Base-by-base conservation (phyloP, 75 land plant genomes). In the Adiantum capillusveneris region DNA sequence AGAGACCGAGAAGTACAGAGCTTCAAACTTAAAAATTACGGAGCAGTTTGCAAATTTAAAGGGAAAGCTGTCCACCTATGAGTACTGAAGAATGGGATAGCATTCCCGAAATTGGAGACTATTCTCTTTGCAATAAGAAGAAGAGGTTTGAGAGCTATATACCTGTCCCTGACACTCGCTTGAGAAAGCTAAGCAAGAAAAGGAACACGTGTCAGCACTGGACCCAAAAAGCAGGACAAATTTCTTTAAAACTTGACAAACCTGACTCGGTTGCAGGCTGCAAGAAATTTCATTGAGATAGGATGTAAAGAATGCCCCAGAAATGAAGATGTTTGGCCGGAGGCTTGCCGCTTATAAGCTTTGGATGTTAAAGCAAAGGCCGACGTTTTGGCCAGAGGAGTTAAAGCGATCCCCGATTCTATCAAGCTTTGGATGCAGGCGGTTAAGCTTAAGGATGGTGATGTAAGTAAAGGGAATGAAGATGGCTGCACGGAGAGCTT, bases 61-160 rank as follows among this genome's bases (percentile, higher is more conserved):
- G n/a, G n/a, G n/a, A n/a, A n/a, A n/a, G n/a, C n/a, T n/a, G n/a
- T n/a, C n/a, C n/a, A n/a, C n/a, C n/a, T 34, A 6, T 88, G 25
- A 70, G 87, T 0, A 51, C 81, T 0, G 53, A 81, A 19, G 86
- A 88, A 58, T 93, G 95, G 98, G 90, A 93, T 6, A 88, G 77
- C 46, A 92, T 92, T 11, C 98, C 87, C 0, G 98, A 93, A 53
- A 83, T 85, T 28, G 98, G 98, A n/a, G 95, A 85, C 57, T 83
- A 93, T 58, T 85, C 98, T 12, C 58, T 81, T 53, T 56, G 98
- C 64, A 88, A n/a, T n/a, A n/a, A n/a, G n/a, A n/a, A n/a, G n/a
- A n/a, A n/a, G n/a, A n/a, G n/a, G n/a, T 88, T 93, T 59, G 96
- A 93, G 66, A 88, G 90, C 63, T 93, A 82, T 61, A 81, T 93